These are phyloP conservation scores for Agrocybe chaxingu DNA, from an alignment of 768 basidiomycete species.

Conservation along the genomic window DNA sequence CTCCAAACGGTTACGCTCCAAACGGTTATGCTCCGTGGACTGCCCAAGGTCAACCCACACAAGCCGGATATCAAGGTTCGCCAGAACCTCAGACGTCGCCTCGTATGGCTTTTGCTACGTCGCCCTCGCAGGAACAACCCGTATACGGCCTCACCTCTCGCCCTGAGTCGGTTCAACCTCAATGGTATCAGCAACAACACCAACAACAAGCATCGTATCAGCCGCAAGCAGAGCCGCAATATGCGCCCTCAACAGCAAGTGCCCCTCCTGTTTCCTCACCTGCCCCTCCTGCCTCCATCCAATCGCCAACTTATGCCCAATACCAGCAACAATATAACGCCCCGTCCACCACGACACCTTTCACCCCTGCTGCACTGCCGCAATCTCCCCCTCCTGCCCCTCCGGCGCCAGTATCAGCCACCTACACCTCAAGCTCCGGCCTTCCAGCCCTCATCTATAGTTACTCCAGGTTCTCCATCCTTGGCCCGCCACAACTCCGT, in stretches of 20 bases:
- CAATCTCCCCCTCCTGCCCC: slow-evolving; percentile 13
- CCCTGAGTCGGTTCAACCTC: slow-evolving; percentile 10
- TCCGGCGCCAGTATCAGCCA: slow-evolving; percentile 20
- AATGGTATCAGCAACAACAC: slow-evolving; percentile 14
- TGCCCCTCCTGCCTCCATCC: slow-evolving; percentile 1
- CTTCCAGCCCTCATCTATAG: slow-evolving; percentile 4
- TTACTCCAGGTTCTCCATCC: slow-evolving; percentile 2
- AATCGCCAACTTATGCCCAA: neutral
- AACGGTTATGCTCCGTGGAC: slow-evolving; percentile 33
- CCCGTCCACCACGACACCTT: neutral
- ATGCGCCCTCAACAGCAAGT: neutral
- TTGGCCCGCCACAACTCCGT: slow-evolving; percentile 32
- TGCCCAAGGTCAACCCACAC: slow-evolving; percentile 20
- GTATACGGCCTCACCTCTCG: slow-evolving; percentile 15
- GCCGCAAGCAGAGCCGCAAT: neutral
- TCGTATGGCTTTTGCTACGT: slow-evolving; percentile 8
- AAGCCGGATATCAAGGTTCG: slow-evolving; percentile 16
- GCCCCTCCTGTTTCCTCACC: neutral
- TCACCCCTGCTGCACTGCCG: slow-evolving; percentile 3
- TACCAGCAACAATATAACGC: slow-evolving; percentile 1
- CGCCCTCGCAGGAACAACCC: slow-evolving; percentile 18
- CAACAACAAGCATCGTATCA: slow-evolving; percentile 5
- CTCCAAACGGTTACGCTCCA: slow-evolving; percentile 24
- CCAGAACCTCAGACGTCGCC: slow-evolving; percentile 16
- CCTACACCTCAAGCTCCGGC: slow-evolving; percentile 22